Conservation (phyloP, 2,329 filamentous ascomycete genomes). For the Aspergillus brunneoviolaceus region DNA sequence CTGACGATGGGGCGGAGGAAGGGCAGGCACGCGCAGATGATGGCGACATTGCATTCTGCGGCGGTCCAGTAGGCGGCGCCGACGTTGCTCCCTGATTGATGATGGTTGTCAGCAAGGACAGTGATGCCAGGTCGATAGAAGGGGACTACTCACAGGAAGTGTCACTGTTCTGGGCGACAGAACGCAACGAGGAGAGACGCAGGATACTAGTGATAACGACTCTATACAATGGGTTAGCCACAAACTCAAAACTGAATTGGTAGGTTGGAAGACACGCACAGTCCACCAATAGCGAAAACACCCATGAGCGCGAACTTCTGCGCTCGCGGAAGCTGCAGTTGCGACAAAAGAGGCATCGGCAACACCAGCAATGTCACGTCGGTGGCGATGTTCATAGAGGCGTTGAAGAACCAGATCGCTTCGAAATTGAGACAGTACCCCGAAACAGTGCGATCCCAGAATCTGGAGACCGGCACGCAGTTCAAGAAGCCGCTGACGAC, state of each 20-base stretch:
- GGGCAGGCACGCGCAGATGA: slow-evolving; percentile 44
- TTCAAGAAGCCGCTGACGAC: slow-evolving; percentile 43
- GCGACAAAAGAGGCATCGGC: slow-evolving; percentile 44
- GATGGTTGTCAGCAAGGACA: not conserved
- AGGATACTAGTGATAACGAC: slow-evolving; percentile 36
- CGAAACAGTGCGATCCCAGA: slow-evolving; percentile 38
- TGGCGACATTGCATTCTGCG: slow-evolving; percentile 44
- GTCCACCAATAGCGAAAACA: slow-evolving; percentile 45
- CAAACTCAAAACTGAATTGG: not conserved
- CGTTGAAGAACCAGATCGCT: slow-evolving; percentile 45
- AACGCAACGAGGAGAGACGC: slow-evolving; percentile 28
- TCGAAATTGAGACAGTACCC: slow-evolving; percentile 43
- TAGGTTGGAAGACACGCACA: slow-evolving; percentile 25
- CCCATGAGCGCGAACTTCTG: slow-evolving; percentile 44
- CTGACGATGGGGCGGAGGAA: slow-evolving; percentile 40
- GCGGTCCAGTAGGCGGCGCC: slow-evolving; percentile 47
- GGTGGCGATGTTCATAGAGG: slow-evolving; percentile 43
- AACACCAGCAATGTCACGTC: slow-evolving; percentile 44
- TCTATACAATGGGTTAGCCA: slow-evolving; percentile 7
- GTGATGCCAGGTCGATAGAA: too few species aligned
- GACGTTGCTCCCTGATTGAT: slow-evolving; percentile 26
- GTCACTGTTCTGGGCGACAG: slow-evolving; percentile 26
- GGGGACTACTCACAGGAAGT: slow-evolving; percentile 25
- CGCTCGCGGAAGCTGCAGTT: slow-evolving; percentile 41
- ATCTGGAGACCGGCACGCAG: slow-evolving; percentile 42